phyloP scores from a whole-genome alignment of 2,329 filamentous ascomycete genomes.

The Bipolaris zeicola region DNA sequence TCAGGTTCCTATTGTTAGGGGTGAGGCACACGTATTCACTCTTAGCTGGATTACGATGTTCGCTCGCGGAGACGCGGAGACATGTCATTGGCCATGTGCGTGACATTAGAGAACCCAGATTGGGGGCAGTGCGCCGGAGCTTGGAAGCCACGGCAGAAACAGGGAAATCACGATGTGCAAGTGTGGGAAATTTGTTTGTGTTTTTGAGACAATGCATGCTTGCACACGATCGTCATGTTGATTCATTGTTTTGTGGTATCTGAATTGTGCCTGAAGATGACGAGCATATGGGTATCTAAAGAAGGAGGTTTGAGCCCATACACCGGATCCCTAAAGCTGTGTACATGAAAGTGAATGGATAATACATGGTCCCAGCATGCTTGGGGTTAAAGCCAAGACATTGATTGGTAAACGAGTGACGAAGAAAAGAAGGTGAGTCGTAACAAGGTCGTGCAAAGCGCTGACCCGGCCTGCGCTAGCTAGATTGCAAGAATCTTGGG shows the following conservation, averaged over 20 bases:
- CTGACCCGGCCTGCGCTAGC: constrained; percentile 50
- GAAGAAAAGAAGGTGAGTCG: constrained; percentile 34
- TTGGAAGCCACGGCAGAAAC: neutral
- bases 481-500: constrained; percentile 31
- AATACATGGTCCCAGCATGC: constrained; percentile 6
- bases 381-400: neutral
- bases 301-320: constrained; percentile 14
- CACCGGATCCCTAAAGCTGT: constrained; percentile 29
- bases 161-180: constrained; percentile 1
- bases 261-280: constrained; percentile 17
- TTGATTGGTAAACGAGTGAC: constrained; percentile 33
- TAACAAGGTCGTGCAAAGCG: constrained; percentile 48
- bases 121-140: neutral
- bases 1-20: neutral
- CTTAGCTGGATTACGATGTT: neutral
- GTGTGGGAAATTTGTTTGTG: neutral
- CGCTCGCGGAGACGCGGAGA: neutral
- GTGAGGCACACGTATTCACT: neutral
- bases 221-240: neutral
- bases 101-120: neutral
- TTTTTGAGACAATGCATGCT: neutral
- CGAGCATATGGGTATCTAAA: constrained; percentile 25
- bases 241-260: constrained; percentile 17
- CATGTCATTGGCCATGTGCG: neutral
- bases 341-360: constrained; percentile 32